phyloP scores from a whole-genome alignment of 768 basidiomycete genomes.

The Boletellus ananas region DNA sequence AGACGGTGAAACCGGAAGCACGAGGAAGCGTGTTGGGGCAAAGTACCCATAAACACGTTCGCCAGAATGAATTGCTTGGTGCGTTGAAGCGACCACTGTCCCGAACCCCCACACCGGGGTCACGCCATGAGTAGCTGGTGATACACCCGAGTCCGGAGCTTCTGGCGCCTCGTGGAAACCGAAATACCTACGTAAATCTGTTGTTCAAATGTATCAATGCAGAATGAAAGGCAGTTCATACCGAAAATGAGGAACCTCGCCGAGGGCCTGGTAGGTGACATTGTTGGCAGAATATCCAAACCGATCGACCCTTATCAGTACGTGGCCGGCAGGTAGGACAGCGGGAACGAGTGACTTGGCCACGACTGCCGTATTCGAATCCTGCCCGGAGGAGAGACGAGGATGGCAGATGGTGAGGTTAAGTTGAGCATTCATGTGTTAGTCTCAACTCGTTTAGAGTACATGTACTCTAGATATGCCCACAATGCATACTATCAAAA shows the following conservation, averaged over 20 bases:
- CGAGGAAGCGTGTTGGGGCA: slow-evolving; percentile 54
- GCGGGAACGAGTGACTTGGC: slow-evolving; percentile 20
- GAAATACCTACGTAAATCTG: slow-evolving; percentile 53
- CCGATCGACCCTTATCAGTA: slow-evolving; percentile 56
- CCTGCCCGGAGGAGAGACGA: slow-evolving; percentile 34
- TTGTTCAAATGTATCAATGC: not conserved
- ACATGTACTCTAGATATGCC: too few relatives aligned
- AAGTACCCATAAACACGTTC: slow-evolving; percentile 64
- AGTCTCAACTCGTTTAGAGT: too few relatives aligned
- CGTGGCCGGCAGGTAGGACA: slow-evolving; percentile 38
- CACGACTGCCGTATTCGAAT: slow-evolving; percentile 28
- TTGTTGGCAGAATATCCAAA: slow-evolving; percentile 75
- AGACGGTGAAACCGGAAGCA: slow-evolving; percentile 46
- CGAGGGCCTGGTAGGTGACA: slow-evolving; percentile 60
- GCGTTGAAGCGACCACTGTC: slow-evolving; percentile 47
- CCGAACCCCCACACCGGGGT: slow-evolving; percentile 76
- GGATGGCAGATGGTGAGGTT: slow-evolving; percentile 40
- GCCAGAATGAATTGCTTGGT: slow-evolving; percentile 45
- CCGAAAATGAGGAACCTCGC: slow-evolving; percentile 41
- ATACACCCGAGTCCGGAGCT: slow-evolving; percentile 28
- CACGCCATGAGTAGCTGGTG: slow-evolving; percentile 52
- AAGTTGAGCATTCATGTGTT: slow-evolving; percentile 9
- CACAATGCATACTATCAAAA: too few relatives aligned
- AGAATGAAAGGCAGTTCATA: slow-evolving; percentile 9
- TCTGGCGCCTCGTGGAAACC: slow-evolving; percentile 58